Evolutionary conservation across 78 protist genomes (phyloP).

Genomic region (Tieghemostelium lacteum): DNA sequence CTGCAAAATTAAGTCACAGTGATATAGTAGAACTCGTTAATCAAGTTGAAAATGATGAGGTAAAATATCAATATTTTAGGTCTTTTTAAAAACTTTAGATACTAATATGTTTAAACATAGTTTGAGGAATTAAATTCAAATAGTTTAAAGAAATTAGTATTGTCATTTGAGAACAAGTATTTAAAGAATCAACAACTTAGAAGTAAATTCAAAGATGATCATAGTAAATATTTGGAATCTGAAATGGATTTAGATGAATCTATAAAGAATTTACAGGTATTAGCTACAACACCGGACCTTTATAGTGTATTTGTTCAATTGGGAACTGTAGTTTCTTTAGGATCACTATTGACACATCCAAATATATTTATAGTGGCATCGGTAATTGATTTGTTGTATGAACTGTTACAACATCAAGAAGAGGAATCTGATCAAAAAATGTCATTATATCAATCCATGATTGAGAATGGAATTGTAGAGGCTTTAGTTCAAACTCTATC

Average conservation of each 20-base stretch:
- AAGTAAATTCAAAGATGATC: slow-evolving; percentile 40
- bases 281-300: slow-evolving; percentile 80
- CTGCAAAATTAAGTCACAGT: neutral
- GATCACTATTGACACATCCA: slow-evolving; percentile 73
- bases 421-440: neutral
- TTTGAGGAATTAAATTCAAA: slow-evolving; percentile 78
- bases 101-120: slow-evolving; percentile 11
- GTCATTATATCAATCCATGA: neutral
- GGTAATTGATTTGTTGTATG: slow-evolving; percentile 56
- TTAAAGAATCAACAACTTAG: slow-evolving; percentile 44
- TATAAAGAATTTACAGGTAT: slow-evolving; percentile 55
- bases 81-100: neutral
- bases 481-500: slow-evolving; percentile 27
- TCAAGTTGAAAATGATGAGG: slow-evolving; percentile 34
- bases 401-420: slow-evolving; percentile 45
- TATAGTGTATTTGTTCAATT: slow-evolving; percentile 62
- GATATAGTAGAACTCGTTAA: slow-evolving; percentile 11
- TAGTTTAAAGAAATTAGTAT: slow-evolving; percentile 68
- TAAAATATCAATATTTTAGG: neutral
- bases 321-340: slow-evolving; percentile 54
- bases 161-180: slow-evolving; percentile 74
- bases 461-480: slow-evolving; percentile 49
- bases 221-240: slow-evolving; percentile 78
- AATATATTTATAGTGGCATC: slow-evolving; percentile 52
- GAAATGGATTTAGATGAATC: slow-evolving; percentile 82